phyloP scores from a whole-genome alignment of 352 stramenopile genomes.

The Phytophthora colocasiae region DNA sequence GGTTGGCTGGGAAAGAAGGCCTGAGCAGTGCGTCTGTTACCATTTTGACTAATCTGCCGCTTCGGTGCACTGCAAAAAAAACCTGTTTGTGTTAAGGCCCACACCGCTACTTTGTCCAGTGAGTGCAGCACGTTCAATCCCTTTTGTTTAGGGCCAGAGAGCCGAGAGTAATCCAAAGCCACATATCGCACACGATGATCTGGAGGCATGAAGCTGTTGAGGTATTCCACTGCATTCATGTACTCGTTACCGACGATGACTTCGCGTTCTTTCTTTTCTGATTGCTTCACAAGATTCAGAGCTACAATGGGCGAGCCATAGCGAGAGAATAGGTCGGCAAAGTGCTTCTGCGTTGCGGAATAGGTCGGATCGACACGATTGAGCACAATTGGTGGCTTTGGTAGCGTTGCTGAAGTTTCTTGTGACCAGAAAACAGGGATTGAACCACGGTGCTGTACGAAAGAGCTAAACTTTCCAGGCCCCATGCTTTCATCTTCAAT shows the following conservation, averaged over 20 bases:
- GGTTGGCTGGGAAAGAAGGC: conserved; percentile 41
- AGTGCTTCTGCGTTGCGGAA: conserved; percentile 93
- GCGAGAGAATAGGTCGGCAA: conserved; percentile 94
- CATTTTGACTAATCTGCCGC: conserved; percentile 69
- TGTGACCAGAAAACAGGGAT: conserved; percentile 99
- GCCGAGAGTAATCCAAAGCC: conserved; percentile 95
- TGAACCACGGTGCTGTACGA: conserved; percentile 98
- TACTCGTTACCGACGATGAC: conserved; percentile 98
- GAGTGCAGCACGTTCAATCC: conserved; percentile 94
- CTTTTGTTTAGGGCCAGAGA: conserved; percentile 92
- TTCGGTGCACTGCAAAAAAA: conserved; percentile 97
- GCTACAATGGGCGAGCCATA: conserved; percentile 98
- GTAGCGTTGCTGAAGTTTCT: conserved; percentile 97
- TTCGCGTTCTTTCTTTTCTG: conserved; percentile 97
- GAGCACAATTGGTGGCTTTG: conserved; percentile 98
- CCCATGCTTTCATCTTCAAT: conserved; percentile 91
- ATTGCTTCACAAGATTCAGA: conserved; percentile 98
- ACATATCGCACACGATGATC: conserved; percentile 97
- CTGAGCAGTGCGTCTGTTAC: conserved; percentile 64
- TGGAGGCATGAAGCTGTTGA: conserved; percentile 95
- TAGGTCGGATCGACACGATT: conserved; percentile 98
- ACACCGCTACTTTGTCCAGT: conserved; percentile 96
- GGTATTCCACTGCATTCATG: conserved; percentile 97
- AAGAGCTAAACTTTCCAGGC: conserved; percentile 95
- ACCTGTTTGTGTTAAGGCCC: conserved; percentile 96